These are phyloP conservation scores for Arthroderma uncinatum DNA, from an alignment of 2,329 filamentous ascomycete species.

Conservation along the genomic window DNA sequence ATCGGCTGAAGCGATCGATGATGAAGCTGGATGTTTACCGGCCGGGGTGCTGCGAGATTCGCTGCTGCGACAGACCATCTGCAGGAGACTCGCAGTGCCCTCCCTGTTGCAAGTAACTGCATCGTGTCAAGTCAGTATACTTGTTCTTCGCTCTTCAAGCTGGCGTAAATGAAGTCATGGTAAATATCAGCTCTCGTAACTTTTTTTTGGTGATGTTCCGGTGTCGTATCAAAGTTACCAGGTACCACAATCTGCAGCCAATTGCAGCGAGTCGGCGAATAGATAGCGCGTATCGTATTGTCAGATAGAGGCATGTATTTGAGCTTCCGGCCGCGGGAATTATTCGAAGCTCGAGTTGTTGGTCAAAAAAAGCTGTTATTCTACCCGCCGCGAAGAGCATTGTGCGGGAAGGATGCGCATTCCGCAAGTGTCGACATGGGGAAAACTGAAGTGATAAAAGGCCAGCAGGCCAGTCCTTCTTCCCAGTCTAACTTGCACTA, in stretches of 20 bases:
- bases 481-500: constrained; percentile 41
- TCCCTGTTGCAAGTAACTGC: constrained; percentile 31
- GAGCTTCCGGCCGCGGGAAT: not conserved
- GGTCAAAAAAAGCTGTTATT: not conserved
- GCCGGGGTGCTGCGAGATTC: not conserved
- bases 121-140: constrained; percentile 16
- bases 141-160: not conserved
- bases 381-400: not conserved
- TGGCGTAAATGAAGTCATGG: not conserved
- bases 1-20: not conserved
- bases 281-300: not conserved
- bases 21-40: not conserved
- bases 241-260: not conserved
- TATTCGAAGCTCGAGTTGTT: not conserved
- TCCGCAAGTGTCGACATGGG: constrained; percentile 9
- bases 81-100: constrained; percentile 28
- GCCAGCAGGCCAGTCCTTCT: not conserved
- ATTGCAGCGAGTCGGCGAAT: not conserved
- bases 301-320: not conserved
- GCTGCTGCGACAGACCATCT: constrained; percentile 24
- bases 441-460: constrained; percentile 8
- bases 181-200: not conserved
- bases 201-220: not conserved
- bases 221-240: not conserved
- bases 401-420: constrained; percentile 7